Evolutionary conservation across 495 filamentous ascomycete genomes (phyloP), one percentile per base, ranked within the genome.

Genomic region (Penicillium waksmanii): DNA sequence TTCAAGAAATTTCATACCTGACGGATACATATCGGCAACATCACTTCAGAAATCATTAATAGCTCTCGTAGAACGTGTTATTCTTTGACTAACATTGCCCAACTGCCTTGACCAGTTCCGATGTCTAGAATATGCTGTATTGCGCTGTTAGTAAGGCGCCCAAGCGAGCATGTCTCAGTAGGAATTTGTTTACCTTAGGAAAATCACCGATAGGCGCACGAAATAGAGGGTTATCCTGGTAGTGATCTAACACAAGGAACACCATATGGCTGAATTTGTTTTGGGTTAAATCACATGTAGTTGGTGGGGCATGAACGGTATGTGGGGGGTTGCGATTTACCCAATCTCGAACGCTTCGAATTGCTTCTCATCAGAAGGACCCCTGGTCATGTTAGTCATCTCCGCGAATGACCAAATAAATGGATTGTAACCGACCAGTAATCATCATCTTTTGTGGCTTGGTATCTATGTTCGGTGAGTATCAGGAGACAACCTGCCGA

Each of bases 331-430:
- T 31, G 56, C 56, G 19, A 63, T 31, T 53, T 63, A 56, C 18
- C 52, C 61, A 31, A 51, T 44, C 21, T 63, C 44, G 38, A 58
- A 63, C 7, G 44, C 51, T 17, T 63, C 60, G 27, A 65, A 61
- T 46, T 65, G 63, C 31, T 59, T 35, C 7, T 63, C 61, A 18
- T 63, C 61, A 13, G 61, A 52, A 15, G 56, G 61, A 15, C 44
- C 46, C 44, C 38, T 44, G 27, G 1, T 23, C 5, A 48, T 25
- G 46, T 27, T 48, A 48, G 46, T 12, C 23, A 48, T 48, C 15
- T 5, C 19, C 5, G 27, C 5, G 10, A 48, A 10, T 27, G 11
- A 48, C 15, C 21, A 27, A 25, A 17, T 13, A 27, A 27, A 23
- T 48, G 10, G 3, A 48, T 48, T 2, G 46, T 7, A 25, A 31